Conservation (phyloP, 768 basidiomycete genomes). For the Strobilomyces dryophilus region DNA sequence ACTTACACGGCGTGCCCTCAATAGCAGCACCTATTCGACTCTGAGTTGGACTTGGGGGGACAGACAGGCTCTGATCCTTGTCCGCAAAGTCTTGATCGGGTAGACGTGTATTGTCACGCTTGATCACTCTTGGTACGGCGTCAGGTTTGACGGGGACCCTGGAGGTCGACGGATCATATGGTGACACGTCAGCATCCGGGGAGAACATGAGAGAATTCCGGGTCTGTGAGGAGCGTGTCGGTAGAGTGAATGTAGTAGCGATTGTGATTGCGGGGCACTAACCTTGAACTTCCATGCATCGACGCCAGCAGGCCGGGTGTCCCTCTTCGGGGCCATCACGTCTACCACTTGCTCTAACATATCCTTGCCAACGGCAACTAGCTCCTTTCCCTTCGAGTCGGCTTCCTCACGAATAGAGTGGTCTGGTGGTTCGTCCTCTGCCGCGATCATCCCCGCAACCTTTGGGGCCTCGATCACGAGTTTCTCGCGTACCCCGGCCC, state of each 20-base stretch:
- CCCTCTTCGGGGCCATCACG: conserved; percentile 79
- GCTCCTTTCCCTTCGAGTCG: conserved; percentile 21
- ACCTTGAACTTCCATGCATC: conserved; percentile 85
- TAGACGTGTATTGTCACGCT: conserved; percentile 78
- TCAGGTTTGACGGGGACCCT: conserved; percentile 28
- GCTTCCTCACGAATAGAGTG: conserved; percentile 22
- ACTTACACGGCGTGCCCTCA: conserved; percentile 83
- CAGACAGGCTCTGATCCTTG: conserved; percentile 42
- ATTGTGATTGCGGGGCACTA: conserved; percentile 7
- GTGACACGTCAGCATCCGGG: conserved; percentile 85
- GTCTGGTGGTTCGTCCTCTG: conserved; percentile 16
- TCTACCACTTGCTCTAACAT: conserved; percentile 40
- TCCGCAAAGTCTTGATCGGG: conserved; percentile 59
- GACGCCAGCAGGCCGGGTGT: conserved; percentile 65
- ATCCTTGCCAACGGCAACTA: conserved; percentile 21
- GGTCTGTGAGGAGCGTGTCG: conserved; percentile 45
- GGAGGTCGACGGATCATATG: conserved; percentile 51
- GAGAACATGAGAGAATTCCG: conserved; percentile 95
- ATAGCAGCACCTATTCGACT: conserved; percentile 93
- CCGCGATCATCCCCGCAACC: conserved; percentile 51
- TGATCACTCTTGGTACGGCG: conserved; percentile 59
- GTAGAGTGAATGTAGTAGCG: neutral
- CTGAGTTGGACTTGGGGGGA: conserved; percentile 83
- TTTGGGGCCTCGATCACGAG: conserved; percentile 59
- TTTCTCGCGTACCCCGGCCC: conserved; percentile 63